These are phyloP conservation scores for Dryas octopetala DNA, from an alignment of 306 rosid genomes.

Conservation along the genomic window DNA sequence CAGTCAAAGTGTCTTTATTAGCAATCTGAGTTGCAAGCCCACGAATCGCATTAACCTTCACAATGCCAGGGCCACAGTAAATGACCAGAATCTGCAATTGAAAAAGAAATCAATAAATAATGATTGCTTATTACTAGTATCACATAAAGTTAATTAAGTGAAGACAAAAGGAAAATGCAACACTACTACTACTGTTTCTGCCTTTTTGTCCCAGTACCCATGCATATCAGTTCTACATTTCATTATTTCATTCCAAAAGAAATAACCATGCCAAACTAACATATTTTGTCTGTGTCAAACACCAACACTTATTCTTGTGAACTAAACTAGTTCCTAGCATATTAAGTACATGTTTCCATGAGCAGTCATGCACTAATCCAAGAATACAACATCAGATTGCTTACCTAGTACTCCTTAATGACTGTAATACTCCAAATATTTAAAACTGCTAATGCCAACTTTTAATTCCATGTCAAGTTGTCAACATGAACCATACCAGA, in stretches of 20 bases:
- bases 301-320: not conserved
- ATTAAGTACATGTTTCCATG: too few relatives aligned
- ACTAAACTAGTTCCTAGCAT: not conserved
- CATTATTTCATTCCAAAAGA: not conserved
- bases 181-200: not conserved
- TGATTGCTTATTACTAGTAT: not conserved
- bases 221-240: not conserved
- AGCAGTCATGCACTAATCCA: too few relatives aligned
- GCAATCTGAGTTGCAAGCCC: slow-evolving; percentile 53
- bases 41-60: slow-evolving; percentile 61
- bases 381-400: not conserved
- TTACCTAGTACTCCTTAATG: not conserved
- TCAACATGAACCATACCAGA: not conserved
- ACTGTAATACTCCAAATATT: not conserved
- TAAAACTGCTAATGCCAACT: not conserved
- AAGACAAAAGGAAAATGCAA: not conserved
- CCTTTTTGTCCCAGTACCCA: not conserved
- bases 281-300: not conserved
- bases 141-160: not conserved
- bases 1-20: slow-evolving; percentile 60
- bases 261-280: not conserved
- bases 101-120: slow-evolving; percentile 10
- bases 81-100: slow-evolving; percentile 65
- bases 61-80: slow-evolving; percentile 57
- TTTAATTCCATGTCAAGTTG: not conserved